Conservation (phyloP, 140 eudicot species). For the Stevia rebaudiana region DNA sequence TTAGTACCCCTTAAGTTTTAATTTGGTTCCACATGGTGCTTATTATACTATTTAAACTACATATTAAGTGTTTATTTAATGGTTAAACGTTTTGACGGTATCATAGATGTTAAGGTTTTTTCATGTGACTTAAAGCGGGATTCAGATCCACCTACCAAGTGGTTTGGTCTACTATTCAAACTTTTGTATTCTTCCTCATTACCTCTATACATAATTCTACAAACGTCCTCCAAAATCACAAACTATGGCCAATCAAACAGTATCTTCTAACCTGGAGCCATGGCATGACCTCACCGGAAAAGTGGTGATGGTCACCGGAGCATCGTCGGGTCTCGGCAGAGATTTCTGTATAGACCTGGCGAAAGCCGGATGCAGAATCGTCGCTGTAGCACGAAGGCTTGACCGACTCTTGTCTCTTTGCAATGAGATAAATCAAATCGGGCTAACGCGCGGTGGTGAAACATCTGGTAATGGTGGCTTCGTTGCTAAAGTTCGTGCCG, state of each 20-base stretch:
- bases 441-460: not conserved
- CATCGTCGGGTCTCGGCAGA: slow-evolving; percentile 55
- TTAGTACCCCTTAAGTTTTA: too few relatives aligned
- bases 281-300: slow-evolving; percentile 34
- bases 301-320: slow-evolving; percentile 70
- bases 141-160: too few relatives aligned
- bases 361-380: slow-evolving; percentile 39
- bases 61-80: too few relatives aligned
- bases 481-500: slow-evolving; percentile 22
- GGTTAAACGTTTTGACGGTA: too few relatives aligned
- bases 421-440: slow-evolving; percentile 40
- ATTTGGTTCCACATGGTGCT: too few relatives aligned
- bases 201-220: too few relatives aligned
- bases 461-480: not conserved
- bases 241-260: not conserved
- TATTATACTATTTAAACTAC: too few relatives aligned
- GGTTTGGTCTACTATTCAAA: too few relatives aligned
- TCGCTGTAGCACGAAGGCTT: slow-evolving; percentile 59
- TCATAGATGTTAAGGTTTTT: too few relatives aligned
- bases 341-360: slow-evolving; percentile 51
- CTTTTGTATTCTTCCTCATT: too few relatives aligned
- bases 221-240: too few relatives aligned
- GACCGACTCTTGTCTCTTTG: slow-evolving; percentile 41
- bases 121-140: too few relatives aligned
- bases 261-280: slow-evolving; percentile 18